Evolutionary conservation across 2,329 filamentous ascomycete genomes (phyloP).

Genomic region (Thielaviopsis euricoi): DNA sequence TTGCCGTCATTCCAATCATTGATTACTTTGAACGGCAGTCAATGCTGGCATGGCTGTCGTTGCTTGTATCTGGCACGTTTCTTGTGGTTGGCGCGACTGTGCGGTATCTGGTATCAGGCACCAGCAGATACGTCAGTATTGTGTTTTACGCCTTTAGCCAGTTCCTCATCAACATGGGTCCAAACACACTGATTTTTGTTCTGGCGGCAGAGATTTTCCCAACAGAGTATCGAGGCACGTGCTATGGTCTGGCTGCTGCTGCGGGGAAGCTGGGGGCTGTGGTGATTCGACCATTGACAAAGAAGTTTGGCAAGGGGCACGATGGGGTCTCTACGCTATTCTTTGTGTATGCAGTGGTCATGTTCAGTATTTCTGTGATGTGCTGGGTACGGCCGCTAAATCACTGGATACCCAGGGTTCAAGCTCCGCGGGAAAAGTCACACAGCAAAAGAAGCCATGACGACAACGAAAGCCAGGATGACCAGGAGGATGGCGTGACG

Average conservation of each 20-base stretch:
- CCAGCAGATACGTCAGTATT: conserved; percentile 4
- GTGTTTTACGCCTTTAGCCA: conserved; percentile 15
- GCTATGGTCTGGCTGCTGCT: conserved; percentile 19
- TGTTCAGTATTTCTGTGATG: conserved; percentile 3
- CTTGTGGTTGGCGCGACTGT: conserved; percentile 12
- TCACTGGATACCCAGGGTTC: conserved; percentile 3
- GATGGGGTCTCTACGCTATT: conserved; percentile 5
- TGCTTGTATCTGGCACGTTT: conserved; percentile 13
- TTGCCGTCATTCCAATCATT: conserved; percentile 12
- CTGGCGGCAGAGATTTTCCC: conserved; percentile 19
- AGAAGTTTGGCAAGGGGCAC: conserved; percentile 7
- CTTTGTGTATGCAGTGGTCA: conserved; percentile 8
- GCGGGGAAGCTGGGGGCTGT: conserved; percentile 19
- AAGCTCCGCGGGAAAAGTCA: not conserved
- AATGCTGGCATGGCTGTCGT: conserved; percentile 11
- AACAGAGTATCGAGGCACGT: conserved; percentile 18
- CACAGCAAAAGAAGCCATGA: not conserved
- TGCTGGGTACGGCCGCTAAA: conserved; percentile 1
- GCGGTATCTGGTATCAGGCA: conserved; percentile 6
- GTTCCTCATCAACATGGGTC: conserved; percentile 18
- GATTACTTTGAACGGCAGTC: conserved; percentile 12
- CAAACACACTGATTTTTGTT: conserved; percentile 19
- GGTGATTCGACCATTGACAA: conserved; percentile 13
- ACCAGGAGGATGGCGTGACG: not conserved
- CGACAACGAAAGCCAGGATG: not conserved